Base-by-base conservation (phyloP, 129 eudicot species). In the Flaveria trinervia region DNA sequence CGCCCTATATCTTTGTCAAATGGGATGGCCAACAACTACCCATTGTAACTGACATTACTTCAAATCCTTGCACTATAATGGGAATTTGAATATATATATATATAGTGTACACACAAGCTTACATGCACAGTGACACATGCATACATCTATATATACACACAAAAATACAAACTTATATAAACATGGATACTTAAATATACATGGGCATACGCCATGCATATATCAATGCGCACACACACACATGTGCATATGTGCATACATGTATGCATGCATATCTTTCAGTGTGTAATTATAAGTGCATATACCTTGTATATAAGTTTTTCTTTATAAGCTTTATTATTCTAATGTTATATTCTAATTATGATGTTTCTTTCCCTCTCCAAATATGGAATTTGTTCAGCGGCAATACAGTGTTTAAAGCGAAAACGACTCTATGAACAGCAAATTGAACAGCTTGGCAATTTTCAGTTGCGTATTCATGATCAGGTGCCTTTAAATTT, bases 391-490 rank as follows among this genome's bases (percentile, higher is more conserved):
- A 74, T 59, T 51, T 69, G 14, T 78, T 68, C 86, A 86, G 90
- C 88, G 66, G 90, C 90, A 59, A 81, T 86, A 70, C 85, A 77
- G 66, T 86, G 90, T 73, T 75, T 86, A 72, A 86, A 86, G 82
- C 72, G 87, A 75, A 83, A 86, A 56, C 78, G 90, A 65, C 82
- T 83, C 30, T 70, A 83, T 46, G 90, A 86, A 60, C 87, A 81
- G 49, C 87, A 86, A 77, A 55, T 86, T 70, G 87, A 86, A 72
- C 90, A 86, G 80, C 90, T 86, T 66, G 90, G 90, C 18, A 86
- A 86, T 67, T 86, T 77, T 26, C 87, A 86, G 51, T 77, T 86
- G 65, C 89, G 87, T 36, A 86, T 86, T 76, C 89, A 86, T 50
- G 90, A 86, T 71, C 90, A 86, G 87, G 90, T 86, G 25, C 65